A percentile compares a stretch with the other conserved stretches of the same genome.
Conservation (phyloP, 768 basidiomycete species). For the Agaricus subrufescens region DNA sequence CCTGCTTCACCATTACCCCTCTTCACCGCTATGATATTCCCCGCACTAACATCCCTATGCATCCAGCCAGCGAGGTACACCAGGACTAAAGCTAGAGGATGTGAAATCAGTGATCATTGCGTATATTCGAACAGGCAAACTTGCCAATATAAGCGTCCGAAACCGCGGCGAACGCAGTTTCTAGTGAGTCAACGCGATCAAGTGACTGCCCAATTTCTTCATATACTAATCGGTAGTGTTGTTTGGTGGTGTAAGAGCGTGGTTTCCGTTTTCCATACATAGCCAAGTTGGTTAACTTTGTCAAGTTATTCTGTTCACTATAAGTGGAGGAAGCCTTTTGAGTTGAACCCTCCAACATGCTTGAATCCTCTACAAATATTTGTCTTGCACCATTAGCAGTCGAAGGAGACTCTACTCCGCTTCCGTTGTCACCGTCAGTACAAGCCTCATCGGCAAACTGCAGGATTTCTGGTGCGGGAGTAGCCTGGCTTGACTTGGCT, state of each 20-base stretch:
- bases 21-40: slow-evolving; percentile 3
- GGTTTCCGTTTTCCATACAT: not conserved
- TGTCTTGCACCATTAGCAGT: not conserved
- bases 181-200: slow-evolving; percentile 24
- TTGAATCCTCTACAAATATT: not conserved
- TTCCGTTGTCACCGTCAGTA: not conserved
- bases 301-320: not conserved
- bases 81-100: not conserved
- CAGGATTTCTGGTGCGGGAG: not conserved
- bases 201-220: slow-evolving; percentile 1
- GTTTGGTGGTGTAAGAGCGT: not conserved
- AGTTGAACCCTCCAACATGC: not conserved
- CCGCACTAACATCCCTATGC: slow-evolving; percentile 8
- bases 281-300: not conserved
- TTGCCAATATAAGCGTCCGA: not conserved
- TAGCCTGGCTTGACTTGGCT: not conserved
- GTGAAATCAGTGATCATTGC: not conserved
- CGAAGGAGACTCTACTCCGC: not conserved
- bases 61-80: slow-evolving; percentile 10
- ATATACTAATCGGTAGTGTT: not conserved
- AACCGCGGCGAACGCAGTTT: not conserved
- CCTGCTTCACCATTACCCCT: not conserved
- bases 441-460: not conserved
- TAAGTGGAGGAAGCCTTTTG: not conserved
- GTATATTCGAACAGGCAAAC: not conserved